Evolutionary conservation across 768 basidiomycete species (phyloP).

Genomic region (Tricholoma bakamatsutake): DNA sequence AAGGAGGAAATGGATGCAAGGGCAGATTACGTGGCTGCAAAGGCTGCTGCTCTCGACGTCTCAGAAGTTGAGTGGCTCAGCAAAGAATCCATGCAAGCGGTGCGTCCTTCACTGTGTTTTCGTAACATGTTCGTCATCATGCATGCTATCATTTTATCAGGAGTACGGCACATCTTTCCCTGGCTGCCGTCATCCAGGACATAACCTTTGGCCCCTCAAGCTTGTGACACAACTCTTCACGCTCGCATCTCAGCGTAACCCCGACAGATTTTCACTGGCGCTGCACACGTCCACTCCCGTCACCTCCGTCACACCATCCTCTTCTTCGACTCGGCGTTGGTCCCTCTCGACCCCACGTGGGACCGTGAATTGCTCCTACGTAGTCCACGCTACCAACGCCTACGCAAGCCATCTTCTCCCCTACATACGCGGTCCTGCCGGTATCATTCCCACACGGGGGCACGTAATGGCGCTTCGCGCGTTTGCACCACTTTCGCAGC

Average conservation of each 20-base stretch:
- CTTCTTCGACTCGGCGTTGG: slow-evolving; percentile 36
- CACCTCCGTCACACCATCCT: slow-evolving; percentile 29
- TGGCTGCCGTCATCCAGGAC: slow-evolving; percentile 42
- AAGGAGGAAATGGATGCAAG: slow-evolving; percentile 33
- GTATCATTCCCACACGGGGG: slow-evolving; percentile 68
- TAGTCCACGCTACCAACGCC: slow-evolving; percentile 86
- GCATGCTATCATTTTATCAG: slow-evolving; percentile 14
- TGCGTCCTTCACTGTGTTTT: slow-evolving; percentile 20
- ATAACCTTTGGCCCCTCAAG: slow-evolving; percentile 79
- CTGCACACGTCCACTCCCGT: slow-evolving; percentile 77
- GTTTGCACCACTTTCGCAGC: slow-evolving; percentile 27
- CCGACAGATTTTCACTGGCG: slow-evolving; percentile 33
- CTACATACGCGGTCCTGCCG: slow-evolving; percentile 44
- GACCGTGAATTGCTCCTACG: slow-evolving; percentile 45
- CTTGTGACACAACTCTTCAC: slow-evolving; percentile 64
- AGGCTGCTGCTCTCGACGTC: slow-evolving; percentile 43
- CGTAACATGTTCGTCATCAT: neutral
- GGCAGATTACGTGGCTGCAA: slow-evolving; percentile 49
- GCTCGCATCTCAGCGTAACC: slow-evolving; percentile 26
- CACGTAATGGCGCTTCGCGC: slow-evolving; percentile 50
- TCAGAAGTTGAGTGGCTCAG: slow-evolving; percentile 39
- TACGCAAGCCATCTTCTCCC: slow-evolving; percentile 77
- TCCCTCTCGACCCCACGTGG: slow-evolving; percentile 61
- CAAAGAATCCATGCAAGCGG: slow-evolving; percentile 41
- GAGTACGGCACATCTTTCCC: slow-evolving; percentile 45